Conservation (phyloP, 78 protist genomes). For the Planoprotostelium fungivorum region DNA sequence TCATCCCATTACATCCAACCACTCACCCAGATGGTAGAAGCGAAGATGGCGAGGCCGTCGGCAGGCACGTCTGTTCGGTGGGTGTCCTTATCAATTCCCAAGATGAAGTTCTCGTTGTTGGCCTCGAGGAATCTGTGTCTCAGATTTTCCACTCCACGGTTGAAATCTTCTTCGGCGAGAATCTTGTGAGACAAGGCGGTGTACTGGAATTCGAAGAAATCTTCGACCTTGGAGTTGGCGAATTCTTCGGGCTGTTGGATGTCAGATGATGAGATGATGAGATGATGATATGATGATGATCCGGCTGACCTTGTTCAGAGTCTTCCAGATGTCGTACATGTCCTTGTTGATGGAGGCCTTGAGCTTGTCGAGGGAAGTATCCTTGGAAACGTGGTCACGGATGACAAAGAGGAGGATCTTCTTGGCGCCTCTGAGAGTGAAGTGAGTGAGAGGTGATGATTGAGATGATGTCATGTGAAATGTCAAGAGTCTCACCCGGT, state of each 20-base stretch:
- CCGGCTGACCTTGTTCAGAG: constrained; percentile 33
- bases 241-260: constrained; percentile 67
- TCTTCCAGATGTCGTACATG: constrained; percentile 74
- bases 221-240: constrained; percentile 5
- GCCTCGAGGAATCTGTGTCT: constrained; percentile 41
- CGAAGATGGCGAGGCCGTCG: constrained; percentile 70
- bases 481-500: constrained; percentile 20
- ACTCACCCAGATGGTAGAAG: constrained; percentile 67
- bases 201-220: constrained; percentile 81
- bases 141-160: constrained; percentile 19
- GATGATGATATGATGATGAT: not conserved
- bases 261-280: not conserved
- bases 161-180: constrained; percentile 32
- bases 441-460: not conserved
- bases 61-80: constrained; percentile 68
- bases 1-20: not conserved
- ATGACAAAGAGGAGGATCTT: constrained; percentile 71
- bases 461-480: not conserved
- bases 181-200: constrained; percentile 73
- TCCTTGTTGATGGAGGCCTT: constrained; percentile 25
- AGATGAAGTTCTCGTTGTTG: constrained; percentile 17
- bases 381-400: constrained; percentile 67
- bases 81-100: constrained; percentile 15
- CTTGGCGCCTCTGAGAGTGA: constrained; percentile 16
- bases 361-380: constrained; percentile 47